Percentiles rank a stretch among this genome's conserved stretches.
Evolutionary conservation across 176 grass and related monocot genomes (phyloP).

Genomic region (Oryza brachyantha): DNA sequence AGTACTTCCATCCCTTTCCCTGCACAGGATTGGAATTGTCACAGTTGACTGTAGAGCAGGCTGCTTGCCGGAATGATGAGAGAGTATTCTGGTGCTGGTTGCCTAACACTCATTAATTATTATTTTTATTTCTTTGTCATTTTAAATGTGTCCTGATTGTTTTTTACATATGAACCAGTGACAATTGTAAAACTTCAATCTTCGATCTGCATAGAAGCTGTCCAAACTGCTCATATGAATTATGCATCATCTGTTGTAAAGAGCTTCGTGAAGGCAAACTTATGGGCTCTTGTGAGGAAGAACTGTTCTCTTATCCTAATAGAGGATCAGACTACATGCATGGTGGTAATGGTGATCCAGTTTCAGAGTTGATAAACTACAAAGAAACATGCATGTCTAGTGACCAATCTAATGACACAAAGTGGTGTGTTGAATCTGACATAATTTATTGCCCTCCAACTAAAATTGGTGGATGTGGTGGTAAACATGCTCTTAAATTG

Average conservation of each 20-base stretch:
- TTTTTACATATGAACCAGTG: constrained; percentile 35
- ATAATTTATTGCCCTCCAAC: constrained; percentile 55
- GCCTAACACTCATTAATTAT: background rate
- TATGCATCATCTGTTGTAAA: constrained; percentile 68
- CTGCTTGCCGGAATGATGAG: constrained; percentile 47
- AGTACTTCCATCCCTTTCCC: background rate
- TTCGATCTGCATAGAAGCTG: constrained; percentile 76
- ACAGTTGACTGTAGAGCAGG: constrained; percentile 38
- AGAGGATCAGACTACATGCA: constrained; percentile 61
- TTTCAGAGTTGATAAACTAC: background rate
- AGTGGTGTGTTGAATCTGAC: constrained; percentile 29
- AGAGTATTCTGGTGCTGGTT: constrained; percentile 55
- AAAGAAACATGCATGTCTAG: background rate
- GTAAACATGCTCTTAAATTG: constrained; percentile 44
- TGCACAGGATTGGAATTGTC: constrained; percentile 40
- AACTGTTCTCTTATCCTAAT: background rate
- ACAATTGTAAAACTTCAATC: constrained; percentile 74
- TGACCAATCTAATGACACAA: constrained; percentile 26
- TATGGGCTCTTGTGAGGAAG: constrained; percentile 24
- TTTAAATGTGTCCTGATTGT: constrained; percentile 14
- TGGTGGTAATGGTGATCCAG: constrained; percentile 42
- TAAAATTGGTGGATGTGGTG: constrained; percentile 62
- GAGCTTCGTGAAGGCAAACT: constrained; percentile 45
- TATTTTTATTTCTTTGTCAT: background rate
- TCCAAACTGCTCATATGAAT: constrained; percentile 53